Evolutionary conservation across 176 grass and related monocot genomes (phyloP), one percentile per base, ranked within the genome.

Genomic region (Cymbopogon citratus): DNA sequence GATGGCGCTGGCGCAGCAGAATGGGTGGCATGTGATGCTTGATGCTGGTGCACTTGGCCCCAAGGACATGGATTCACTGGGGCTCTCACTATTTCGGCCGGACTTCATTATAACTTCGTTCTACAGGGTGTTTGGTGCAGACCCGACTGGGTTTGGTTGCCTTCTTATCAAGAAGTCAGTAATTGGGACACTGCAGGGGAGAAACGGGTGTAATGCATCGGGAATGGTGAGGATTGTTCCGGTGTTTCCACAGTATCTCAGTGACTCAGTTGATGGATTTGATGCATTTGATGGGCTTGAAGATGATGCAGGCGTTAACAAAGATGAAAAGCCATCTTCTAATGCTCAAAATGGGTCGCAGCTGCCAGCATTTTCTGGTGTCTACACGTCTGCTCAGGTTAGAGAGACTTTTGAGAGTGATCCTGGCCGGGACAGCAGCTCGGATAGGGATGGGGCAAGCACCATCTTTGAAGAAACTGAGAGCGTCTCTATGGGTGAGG

Each of bases 41-140:
- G 97, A 99, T 71, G 97, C 97, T 1, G 97, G 97, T 45, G 92
- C 97, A 63, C 86, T 99, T 59, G 97, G 97, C 33, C 97, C 97
- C 12, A 99, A 99, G 85, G 97, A 99, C 77, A 99, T 99, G 97
- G 93, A 99, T 85, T 99, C 97, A 1, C 80, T 99, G 9, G 97
- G 97, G 76, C 88, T 99, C 63, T 99, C 97, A 3, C 84, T 99
- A 34, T 99, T 99, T 77, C 76, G 89, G 43, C 97, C 97, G 0
- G 97, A 99, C 83, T 99, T 99, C 86, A 99, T 99, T 46, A 93
- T 99, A 72, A 96, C 97, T 13, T 99, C 97, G 9, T 99, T 99
- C 86, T 99, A 95, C 61, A 78, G 93, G 59, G 92, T 99, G 79
- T 99, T 99, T 75, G 97, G 97, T 26, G 75, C 80, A 36, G 97